Conservation (phyloP, 2,329 filamentous ascomycete genomes). For the Pestalotiopsis sp. region DNA sequence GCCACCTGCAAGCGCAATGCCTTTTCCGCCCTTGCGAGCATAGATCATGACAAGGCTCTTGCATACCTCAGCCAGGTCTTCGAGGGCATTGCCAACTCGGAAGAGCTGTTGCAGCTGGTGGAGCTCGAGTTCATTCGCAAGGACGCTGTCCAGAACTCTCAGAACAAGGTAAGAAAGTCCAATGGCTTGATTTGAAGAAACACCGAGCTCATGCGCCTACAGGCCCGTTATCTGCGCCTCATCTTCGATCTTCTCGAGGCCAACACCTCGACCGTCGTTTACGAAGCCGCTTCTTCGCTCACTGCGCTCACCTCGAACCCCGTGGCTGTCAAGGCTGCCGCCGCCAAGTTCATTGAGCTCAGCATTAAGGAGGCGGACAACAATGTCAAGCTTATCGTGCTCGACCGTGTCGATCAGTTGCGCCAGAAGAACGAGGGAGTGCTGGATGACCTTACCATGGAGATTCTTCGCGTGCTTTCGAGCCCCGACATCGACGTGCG, state of each 20-base stretch:
- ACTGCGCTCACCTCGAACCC: constrained; percentile 94
- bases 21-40: constrained; percentile 85
- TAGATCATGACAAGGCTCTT: constrained; percentile 90
- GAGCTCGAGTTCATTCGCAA: constrained; percentile 98
- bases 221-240: constrained; percentile 86
- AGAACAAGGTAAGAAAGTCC: constrained; percentile 73
- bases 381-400: constrained; percentile 97
- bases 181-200: not conserved
- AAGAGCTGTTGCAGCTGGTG: constrained; percentile 89
- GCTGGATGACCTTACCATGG: constrained; percentile 93
- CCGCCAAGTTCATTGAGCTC: constrained; percentile 93
- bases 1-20: constrained; percentile 97
- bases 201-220: constrained; percentile 16
- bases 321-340: constrained; percentile 95
- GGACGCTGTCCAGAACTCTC: constrained; percentile 89
- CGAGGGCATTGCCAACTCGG: constrained; percentile 89
- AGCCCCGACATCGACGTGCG: constrained; percentile 96
- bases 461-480: constrained; percentile 90
- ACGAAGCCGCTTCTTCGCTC: constrained; percentile 93
- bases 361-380: constrained; percentile 98
- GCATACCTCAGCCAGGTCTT: constrained; percentile 87
- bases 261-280: constrained; percentile 89
- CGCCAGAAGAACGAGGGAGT: constrained; percentile 87
- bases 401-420: constrained; percentile 88
- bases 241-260: constrained; percentile 98